These are phyloP conservation scores for Mortierella sp. DNA, from an alignment of 371 early-diverging fungal genomes.

Conservation along the genomic window DNA sequence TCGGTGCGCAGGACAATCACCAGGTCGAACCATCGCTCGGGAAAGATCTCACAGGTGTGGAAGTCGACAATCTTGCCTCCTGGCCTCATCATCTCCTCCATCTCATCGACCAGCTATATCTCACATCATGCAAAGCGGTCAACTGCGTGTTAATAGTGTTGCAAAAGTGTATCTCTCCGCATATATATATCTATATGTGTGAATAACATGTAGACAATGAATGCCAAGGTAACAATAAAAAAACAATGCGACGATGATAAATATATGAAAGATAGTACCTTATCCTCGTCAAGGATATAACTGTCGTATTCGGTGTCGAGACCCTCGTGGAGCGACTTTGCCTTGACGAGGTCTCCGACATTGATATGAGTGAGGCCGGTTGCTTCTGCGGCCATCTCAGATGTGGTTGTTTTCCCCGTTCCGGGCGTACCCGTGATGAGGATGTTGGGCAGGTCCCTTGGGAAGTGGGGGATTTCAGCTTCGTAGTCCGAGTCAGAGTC, in stretches of 20 bases:
- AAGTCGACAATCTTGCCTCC: conserved; percentile 95
- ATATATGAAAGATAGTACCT: conserved; percentile 62
- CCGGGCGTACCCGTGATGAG: conserved; percentile 99
- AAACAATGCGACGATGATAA: not conserved
- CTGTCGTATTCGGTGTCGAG: conserved; percentile 92
- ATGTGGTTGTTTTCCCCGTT: conserved; percentile 97
- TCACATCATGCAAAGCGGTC: too few species aligned
- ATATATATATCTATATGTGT: too few species aligned
- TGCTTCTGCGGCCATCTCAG: conserved; percentile 84
- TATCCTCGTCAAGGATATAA: conserved; percentile 94
- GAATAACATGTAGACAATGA: too few species aligned
- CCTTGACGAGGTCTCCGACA: conserved; percentile 91
- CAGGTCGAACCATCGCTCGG: conserved; percentile 97
- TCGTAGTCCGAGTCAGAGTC: conserved; percentile 52
- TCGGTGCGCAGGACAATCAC: conserved; percentile 93
- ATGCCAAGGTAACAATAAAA: not conserved
- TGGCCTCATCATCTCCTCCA: conserved; percentile 82
- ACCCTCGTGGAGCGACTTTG: conserved; percentile 89
- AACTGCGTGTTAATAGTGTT: too few species aligned
- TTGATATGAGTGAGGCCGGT: conserved; percentile 81
- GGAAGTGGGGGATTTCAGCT: conserved; percentile 44
- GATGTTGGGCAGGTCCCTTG: conserved; percentile 82
- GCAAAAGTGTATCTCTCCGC: not conserved
- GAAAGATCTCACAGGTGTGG: conserved; percentile 95
- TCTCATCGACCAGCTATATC: conserved; percentile 81